Evolutionary conservation across 2,329 filamentous ascomycete genomes (phyloP).

Genomic region (Fusarium foetens): DNA sequence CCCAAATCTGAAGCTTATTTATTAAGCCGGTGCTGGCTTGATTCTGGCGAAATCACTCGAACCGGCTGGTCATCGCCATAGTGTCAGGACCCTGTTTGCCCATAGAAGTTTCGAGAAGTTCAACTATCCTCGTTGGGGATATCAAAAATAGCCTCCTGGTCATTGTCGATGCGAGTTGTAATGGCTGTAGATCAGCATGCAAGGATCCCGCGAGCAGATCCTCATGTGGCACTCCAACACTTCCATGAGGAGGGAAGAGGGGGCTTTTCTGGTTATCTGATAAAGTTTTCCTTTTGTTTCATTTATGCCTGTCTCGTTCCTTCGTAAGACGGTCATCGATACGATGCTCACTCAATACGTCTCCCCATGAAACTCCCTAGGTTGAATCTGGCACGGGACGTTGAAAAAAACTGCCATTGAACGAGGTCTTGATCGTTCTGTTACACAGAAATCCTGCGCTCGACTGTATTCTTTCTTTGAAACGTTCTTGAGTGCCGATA

Average conservation of each 20-base stretch:
- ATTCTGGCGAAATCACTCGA: no score
- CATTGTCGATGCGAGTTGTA: not conserved
- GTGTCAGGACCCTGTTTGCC: not conserved
- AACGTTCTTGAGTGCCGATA: not conserved
- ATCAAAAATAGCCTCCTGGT: not conserved
- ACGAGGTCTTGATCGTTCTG: conserved; percentile 19
- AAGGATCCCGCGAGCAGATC: conserved; percentile 9
- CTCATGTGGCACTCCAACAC: conserved; percentile 6
- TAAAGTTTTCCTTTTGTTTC: not conserved
- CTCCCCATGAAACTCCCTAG: not conserved
- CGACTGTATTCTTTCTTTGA: not conserved
- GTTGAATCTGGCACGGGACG: not conserved
- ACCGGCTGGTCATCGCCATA: no score
- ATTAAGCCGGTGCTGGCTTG: not conserved
- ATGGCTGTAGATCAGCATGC: conserved; percentile 10
- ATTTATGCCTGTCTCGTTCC: not conserved
- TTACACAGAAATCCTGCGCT: conserved; percentile 19
- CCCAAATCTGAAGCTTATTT: not conserved
- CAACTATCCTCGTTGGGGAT: not conserved
- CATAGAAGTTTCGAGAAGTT: not conserved
- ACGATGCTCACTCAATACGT: conserved; percentile 2
- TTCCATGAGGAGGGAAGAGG: not conserved
- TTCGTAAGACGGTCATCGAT: conserved; percentile 19
- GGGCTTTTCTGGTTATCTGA: conserved; percentile 1
- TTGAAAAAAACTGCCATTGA: conserved; percentile 13